phyloP scores from a whole-genome alignment of 2,329 filamentous ascomycete genomes.

The Apiospora malaysiana region DNA sequence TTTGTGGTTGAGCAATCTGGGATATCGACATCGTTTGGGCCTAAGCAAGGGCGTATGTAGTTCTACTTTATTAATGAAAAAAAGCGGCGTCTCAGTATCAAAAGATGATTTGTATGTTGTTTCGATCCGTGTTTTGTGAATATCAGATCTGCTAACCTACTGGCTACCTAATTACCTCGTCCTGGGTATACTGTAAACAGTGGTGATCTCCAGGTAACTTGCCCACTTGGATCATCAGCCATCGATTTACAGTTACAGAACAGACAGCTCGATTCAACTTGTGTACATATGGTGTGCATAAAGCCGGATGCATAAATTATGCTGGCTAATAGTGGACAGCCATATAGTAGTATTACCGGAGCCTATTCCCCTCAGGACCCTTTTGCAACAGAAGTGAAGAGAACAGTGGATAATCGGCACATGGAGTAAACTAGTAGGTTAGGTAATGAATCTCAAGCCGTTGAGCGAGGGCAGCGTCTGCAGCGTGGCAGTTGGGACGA shows the following conservation, averaged over 20 bases:
- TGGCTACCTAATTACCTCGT: background rate
- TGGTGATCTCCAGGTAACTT: too few species aligned
- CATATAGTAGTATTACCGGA: background rate
- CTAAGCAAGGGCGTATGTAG: slow-evolving; percentile 4
- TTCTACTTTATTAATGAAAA: slow-evolving; percentile 1
- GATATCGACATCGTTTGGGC: background rate
- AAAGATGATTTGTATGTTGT: too few species aligned
- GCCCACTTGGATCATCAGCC: too few species aligned
- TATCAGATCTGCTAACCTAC: background rate
- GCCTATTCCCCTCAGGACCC: background rate
- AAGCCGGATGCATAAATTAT: background rate
- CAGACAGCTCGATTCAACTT: background rate
- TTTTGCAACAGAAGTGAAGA: background rate
- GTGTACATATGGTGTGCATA: background rate
- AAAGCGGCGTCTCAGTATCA: background rate
- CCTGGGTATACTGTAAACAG: too few species aligned
- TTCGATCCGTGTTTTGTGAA: background rate
- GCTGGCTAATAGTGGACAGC: background rate
- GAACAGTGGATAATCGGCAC: background rate
- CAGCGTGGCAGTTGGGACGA: background rate
- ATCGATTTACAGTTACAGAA: background rate
- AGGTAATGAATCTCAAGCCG: background rate
- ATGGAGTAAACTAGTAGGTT: background rate
- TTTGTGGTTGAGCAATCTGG: background rate
- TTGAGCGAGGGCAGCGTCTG: background rate